These are phyloP conservation scores for Phialophora chinensis DNA, from an alignment of 2,329 filamentous ascomycete genomes.

Conservation along the genomic window DNA sequence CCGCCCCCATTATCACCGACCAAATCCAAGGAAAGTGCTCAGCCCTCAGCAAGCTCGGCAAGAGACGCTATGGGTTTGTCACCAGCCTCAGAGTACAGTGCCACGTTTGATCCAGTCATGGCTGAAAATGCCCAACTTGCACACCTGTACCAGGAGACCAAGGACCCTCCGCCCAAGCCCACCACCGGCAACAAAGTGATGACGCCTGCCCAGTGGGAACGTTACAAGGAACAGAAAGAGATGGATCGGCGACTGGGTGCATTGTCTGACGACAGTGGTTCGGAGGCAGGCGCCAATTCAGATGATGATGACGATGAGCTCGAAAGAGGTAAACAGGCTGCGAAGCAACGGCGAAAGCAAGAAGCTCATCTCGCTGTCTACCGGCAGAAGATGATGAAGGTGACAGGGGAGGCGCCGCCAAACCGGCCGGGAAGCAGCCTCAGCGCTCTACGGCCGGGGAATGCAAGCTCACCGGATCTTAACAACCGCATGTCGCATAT, in stretches of 20 bases:
- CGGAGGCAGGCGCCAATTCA: conserved; percentile 67
- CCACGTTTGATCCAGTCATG: conserved; percentile 47
- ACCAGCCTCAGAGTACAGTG: conserved; percentile 28
- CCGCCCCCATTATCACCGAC: conserved; percentile 17
- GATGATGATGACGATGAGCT: conserved; percentile 77
- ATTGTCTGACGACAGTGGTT: conserved; percentile 55
- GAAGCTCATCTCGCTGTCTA: conserved; percentile 90
- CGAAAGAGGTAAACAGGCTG: conserved; percentile 74
- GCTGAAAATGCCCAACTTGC: conserved; percentile 53
- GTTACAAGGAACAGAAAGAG: conserved; percentile 72
- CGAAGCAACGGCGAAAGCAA: conserved; percentile 81
- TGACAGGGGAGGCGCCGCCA: conserved; percentile 78
- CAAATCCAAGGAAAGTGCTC: conserved; percentile 22
- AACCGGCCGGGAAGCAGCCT: conserved; percentile 44
- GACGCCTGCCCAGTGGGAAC: conserved; percentile 87
- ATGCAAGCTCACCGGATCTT: conserved; percentile 33
- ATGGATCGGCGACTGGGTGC: conserved; percentile 66
- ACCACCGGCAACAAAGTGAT: conserved; percentile 72
- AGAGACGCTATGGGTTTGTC: conserved; percentile 16
- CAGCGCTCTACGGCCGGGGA: conserved; percentile 15
- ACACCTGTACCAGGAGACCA: conserved; percentile 51
- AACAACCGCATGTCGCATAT: conserved; percentile 48
- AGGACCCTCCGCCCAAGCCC: conserved; percentile 42
- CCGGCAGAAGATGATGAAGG: conserved; percentile 95
- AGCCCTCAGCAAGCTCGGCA: conserved; percentile 23